Percentiles rank a stretch among this genome's conserved stretches.
Evolutionary conservation across 371 early-diverging fungal species (phyloP).

Genomic region (Circinella minor): DNA sequence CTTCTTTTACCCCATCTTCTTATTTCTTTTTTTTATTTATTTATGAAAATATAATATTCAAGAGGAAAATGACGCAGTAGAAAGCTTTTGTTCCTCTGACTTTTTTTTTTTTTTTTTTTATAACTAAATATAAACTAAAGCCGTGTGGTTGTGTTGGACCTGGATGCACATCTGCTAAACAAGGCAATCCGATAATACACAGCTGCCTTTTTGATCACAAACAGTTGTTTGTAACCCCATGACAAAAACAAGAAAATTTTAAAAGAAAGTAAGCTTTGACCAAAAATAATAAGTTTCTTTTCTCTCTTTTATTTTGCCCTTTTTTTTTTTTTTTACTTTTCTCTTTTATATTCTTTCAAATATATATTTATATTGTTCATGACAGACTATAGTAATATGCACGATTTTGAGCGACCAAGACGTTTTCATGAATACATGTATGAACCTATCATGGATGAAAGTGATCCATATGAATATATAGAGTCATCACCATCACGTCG

Average conservation of each 20-base stretch:
- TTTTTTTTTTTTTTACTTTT: not conserved
- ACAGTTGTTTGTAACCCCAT: slow-evolving; percentile 1
- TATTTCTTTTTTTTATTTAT: no score
- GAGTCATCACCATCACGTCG: not conserved
- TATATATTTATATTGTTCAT: not conserved
- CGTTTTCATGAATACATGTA: not conserved
- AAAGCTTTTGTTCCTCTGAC: no score
- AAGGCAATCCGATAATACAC: slow-evolving; percentile 2
- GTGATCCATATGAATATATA: slow-evolving; percentile 1
- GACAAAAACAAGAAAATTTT: slow-evolving; percentile 9
- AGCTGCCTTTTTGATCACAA: not conserved
- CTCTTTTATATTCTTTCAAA: not conserved
- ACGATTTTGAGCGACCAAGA: not conserved
- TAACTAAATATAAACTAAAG: no score
- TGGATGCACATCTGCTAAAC: not conserved
- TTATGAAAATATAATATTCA: no score
- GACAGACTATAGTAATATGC: not conserved
- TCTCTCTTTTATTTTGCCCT: not conserved
- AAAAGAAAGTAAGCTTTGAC: not conserved
- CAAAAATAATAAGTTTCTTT: not conserved
- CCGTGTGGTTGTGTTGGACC: no score
- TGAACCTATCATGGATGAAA: not conserved
- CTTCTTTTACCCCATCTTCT: no score
- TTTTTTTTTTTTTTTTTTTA: no score
- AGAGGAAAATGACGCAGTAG: no score